Conservation (phyloP, 2,329 filamentous ascomycete genomes). For the Cladosporium sp. region DNA sequence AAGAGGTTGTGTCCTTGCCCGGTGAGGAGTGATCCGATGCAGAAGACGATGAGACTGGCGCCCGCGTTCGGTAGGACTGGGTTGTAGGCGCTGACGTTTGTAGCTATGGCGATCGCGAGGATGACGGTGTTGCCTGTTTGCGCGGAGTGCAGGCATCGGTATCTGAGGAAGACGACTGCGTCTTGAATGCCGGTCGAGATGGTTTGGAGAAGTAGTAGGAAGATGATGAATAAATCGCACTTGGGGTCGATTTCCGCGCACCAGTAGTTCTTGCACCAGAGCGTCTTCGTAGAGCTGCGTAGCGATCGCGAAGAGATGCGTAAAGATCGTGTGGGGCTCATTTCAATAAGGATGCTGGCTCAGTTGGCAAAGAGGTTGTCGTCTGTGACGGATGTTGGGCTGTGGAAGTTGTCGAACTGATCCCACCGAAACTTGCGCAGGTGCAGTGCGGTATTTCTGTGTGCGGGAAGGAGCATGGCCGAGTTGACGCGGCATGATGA, state of each 20-base stretch:
- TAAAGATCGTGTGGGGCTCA: neutral
- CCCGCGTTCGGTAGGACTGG: slow-evolving; percentile 45
- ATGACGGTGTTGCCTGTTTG: slow-evolving; percentile 63
- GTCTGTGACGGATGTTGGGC: neutral
- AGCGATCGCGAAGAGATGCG: neutral
- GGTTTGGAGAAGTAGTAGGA: slow-evolving; percentile 36
- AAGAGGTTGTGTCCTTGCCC: slow-evolving; percentile 55
- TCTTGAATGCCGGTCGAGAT: slow-evolving; percentile 46
- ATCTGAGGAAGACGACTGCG: slow-evolving; percentile 58
- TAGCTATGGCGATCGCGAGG: slow-evolving; percentile 45
- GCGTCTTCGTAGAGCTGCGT: neutral
- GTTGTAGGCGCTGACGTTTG: slow-evolving; percentile 21
- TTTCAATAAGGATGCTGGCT: neutral
- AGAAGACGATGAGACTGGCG: slow-evolving; percentile 53
- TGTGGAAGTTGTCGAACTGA: too few species aligned
- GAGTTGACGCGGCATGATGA: neutral
- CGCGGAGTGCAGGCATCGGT: slow-evolving; percentile 60
- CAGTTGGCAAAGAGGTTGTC: neutral
- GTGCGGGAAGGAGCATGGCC: neutral
- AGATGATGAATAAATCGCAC: slow-evolving; percentile 23
- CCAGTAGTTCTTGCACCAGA: neutral
- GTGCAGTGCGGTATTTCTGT: neutral
- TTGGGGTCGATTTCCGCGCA: neutral
- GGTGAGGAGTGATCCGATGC: slow-evolving; percentile 51
- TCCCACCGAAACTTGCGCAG: neutral